Percentiles rank a stretch among this genome's conserved stretches.
These are phyloP conservation scores for Apophysomyces ossiformis DNA, from an alignment of 371 early-diverging fungal species.

Conservation along the genomic window DNA sequence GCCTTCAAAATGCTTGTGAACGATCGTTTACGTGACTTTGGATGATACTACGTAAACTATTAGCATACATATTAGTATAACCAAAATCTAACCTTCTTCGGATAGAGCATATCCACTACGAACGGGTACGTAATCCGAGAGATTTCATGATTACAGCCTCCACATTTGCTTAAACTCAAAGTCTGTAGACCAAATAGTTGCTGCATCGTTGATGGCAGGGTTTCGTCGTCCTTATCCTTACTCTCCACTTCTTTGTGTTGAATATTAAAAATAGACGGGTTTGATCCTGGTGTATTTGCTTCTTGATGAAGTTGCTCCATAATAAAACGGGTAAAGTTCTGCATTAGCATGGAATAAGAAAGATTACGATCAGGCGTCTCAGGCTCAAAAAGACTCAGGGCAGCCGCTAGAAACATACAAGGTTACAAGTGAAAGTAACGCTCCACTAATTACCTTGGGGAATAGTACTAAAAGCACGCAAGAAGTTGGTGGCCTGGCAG, in stretches of 20 bases:
- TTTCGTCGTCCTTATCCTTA: constrained; percentile 5
- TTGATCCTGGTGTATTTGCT: constrained; percentile 38
- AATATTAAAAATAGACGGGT: constrained; percentile 43
- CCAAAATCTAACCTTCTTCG: constrained; percentile 47
- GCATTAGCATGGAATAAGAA: constrained; percentile 77
- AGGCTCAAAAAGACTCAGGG: constrained; percentile 86
- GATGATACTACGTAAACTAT: constrained; percentile 23
- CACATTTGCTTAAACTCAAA: constrained; percentile 65
- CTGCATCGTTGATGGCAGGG: constrained; percentile 64
- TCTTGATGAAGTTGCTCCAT: constrained; percentile 88
- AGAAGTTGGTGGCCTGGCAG: constrained; percentile 93
- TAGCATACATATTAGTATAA: neutral
- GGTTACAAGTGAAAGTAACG: neutral
- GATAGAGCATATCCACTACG: constrained; percentile 81
- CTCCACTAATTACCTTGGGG: constrained; percentile 69
- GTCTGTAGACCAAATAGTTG: constrained; percentile 75
- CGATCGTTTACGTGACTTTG: constrained; percentile 48
- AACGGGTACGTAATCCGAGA: constrained; percentile 73
- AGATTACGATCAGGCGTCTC: constrained; percentile 65
- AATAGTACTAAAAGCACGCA: constrained; percentile 79
- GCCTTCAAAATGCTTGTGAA: constrained; percentile 68
- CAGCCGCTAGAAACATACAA: constrained; percentile 55
- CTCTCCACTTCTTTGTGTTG: constrained; percentile 19
- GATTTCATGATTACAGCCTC: constrained; percentile 62
- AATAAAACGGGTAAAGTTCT: constrained; percentile 87